These are phyloP conservation scores for Capsicum baccatum DNA, from an alignment of 257 asterid genomes.

Conservation along the genomic window DNA sequence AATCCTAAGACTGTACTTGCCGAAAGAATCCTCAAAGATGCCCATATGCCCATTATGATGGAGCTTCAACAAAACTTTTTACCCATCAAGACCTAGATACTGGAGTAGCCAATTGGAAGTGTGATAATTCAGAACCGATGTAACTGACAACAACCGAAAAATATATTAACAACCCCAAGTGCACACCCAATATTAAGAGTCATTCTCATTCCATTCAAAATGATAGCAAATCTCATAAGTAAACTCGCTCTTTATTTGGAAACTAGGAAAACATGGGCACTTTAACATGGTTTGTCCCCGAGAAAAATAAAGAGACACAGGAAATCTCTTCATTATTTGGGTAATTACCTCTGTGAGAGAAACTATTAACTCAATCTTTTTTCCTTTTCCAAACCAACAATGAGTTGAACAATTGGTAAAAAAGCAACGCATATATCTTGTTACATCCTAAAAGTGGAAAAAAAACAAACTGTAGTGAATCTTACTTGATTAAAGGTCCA, in stretches of 20 bases:
- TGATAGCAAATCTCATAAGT: not conserved
- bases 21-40: constrained; percentile 54
- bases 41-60: constrained; percentile 40
- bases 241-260: not conserved
- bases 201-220: not conserved
- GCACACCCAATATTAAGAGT: not conserved
- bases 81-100: constrained; percentile 61
- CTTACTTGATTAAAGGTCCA: constrained; percentile 64
- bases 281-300: not conserved
- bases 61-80: constrained; percentile 52
- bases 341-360: not conserved
- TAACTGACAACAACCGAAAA: not conserved
- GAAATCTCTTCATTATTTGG: not conserved
- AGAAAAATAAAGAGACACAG: not conserved
- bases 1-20: constrained; percentile 39
- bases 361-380: not conserved
- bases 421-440: not conserved
- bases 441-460: not conserved
- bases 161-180: not conserved
- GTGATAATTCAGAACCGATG: not conserved
- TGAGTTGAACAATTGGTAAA: not conserved
- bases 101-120: constrained; percentile 36
- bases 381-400: not conserved
- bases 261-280: not conserved
- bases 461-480: not conserved